phyloP scores from a whole-genome alignment of 1,284 basidiomycete genomes.

The Ganoderma lingzhi region DNA sequence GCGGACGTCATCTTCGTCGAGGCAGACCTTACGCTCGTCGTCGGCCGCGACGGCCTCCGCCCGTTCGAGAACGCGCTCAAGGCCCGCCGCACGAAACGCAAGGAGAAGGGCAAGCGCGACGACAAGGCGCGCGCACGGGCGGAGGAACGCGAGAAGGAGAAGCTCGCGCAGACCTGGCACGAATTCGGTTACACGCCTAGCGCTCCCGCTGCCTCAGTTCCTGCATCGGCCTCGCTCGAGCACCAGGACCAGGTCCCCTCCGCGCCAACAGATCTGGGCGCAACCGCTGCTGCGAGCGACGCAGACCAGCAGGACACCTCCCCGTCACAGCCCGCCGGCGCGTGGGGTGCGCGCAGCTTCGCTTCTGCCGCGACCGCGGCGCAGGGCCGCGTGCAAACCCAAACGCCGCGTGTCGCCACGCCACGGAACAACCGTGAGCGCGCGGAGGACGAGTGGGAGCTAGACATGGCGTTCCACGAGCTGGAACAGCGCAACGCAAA shows the following conservation, averaged over 20 bases:
- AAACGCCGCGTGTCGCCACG: constrained; percentile 28
- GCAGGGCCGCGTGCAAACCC: constrained; percentile 35
- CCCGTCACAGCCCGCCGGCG: constrained; percentile 55
- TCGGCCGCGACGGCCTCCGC: constrained; percentile 75
- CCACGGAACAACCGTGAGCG: constrained; percentile 23
- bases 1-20: constrained; percentile 96
- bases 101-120: constrained; percentile 83
- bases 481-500: constrained; percentile 64
- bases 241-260: constrained; percentile 10
- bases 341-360: constrained; percentile 82
- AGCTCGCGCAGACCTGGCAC: constrained; percentile 41
- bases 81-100: constrained; percentile 76
- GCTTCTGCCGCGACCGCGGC: constrained; percentile 73
- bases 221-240: constrained; percentile 16
- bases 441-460: constrained; percentile 74
- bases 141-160: constrained; percentile 78
- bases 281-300: constrained; percentile 6
- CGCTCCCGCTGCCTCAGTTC: background rate
- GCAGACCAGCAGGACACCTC: constrained; percentile 40
- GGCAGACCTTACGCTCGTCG: constrained; percentile 81
- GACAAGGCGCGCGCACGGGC: constrained; percentile 81
- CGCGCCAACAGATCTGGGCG: constrained; percentile 8
- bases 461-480: constrained; percentile 85
- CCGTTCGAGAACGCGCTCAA: constrained; percentile 84
- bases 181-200: constrained; percentile 33